Conservation (phyloP, 768 basidiomycete species). For the Rhizopogon vinicolor region DNA sequence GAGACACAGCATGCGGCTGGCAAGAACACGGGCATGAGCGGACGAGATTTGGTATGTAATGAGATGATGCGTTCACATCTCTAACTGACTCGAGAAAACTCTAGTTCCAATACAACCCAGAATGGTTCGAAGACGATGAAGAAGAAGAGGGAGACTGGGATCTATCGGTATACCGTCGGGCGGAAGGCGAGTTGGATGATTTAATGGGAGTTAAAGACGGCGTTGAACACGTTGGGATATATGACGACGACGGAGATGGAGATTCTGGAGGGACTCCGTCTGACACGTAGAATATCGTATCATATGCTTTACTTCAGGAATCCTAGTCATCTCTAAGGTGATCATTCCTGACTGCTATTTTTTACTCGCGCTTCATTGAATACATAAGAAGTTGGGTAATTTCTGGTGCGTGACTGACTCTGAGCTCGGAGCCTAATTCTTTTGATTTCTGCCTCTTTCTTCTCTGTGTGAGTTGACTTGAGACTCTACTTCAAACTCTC, state of each 20-base stretch:
- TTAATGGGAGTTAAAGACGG: constrained; percentile 12
- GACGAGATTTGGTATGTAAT: constrained; percentile 79
- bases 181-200: constrained; percentile 33
- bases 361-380: not conserved
- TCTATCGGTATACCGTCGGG: constrained; percentile 46
- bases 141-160: constrained; percentile 50
- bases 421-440: not conserved
- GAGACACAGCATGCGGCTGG: constrained; percentile 78
- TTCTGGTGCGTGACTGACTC: not conserved
- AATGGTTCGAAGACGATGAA: constrained; percentile 84
- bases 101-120: constrained; percentile 93
- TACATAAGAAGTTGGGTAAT: not conserved
- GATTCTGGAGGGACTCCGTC: not conserved
- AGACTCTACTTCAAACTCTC: not conserved
- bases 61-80: not conserved
- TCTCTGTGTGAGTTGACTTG: not conserved
- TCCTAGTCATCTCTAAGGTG: too few species aligned
- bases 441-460: not conserved
- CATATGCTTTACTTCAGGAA: not conserved
- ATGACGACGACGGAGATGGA: constrained; percentile 10
- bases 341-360: not conserved
- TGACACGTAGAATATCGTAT: not conserved
- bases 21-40: constrained; percentile 91
- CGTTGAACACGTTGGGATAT: constrained; percentile 13
- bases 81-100: constrained; percentile 6